Evolutionary conservation across 306 rosid genomes (phyloP), one percentile per base, ranked within the genome.

Genomic region (Gastrolobium bilobum): DNA sequence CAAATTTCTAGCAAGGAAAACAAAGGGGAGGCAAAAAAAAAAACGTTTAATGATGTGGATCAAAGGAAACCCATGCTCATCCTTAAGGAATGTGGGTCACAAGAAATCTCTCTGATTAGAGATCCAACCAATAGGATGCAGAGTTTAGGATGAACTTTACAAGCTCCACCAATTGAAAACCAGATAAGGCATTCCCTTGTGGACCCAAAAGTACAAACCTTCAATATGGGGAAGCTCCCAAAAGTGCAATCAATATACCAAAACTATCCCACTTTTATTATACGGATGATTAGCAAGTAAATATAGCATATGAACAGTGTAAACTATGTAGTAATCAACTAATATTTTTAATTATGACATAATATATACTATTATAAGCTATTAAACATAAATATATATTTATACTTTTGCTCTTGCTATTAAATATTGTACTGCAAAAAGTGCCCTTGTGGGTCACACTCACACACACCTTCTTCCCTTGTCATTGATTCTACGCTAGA

Each of bases 41-140:
- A n/a, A 31, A 2, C 11, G 30, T 8, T 4, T 54, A 34, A 39
- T 13, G 64, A 31, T 20, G 58, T 20, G 79, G 50, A 70, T 61
- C 64, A 34, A 14, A 73, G 37, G 65, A 10, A 58, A 29, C 75
- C 33, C 77, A 70, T 61, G 66, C 68, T 77, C 70, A 87, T 83
- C 73, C 85, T 13, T 30, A 10, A 14, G 43, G 35, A 60, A 60
- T 4, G 78, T 79, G 34, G 79, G 53, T 4, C 65, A 38, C 79
- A 79, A 54, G 89, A 85, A 88, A 88, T 88, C 89, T 47, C 58
- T 29, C 10, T 31, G 80, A 76, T 78, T 71, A 71, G 76, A 71
- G 43, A 40, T 20, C 1, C 35, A 69, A 5, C 91, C 89, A 83
- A 88, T 88, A 10, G 61, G 58, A 75, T 42, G 7, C 53, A 62